Conservation (phyloP, 139 green algal species). For the Chlamydomonas incerta region DNA sequence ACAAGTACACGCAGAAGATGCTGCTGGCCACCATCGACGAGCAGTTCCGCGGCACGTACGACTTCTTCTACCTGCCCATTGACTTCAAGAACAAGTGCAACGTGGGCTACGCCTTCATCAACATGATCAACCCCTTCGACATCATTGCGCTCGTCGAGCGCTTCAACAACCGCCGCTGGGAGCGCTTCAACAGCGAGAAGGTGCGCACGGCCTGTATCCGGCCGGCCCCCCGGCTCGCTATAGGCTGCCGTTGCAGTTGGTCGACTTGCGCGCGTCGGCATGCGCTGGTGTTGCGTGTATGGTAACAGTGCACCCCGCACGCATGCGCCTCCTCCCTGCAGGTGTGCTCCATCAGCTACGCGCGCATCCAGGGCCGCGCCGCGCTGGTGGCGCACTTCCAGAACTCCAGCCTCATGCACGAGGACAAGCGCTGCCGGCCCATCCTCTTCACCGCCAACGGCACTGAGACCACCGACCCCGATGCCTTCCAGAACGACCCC, state of each 20-base stretch:
- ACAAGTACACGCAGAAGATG: slow-evolving; percentile 99
- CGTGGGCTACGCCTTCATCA: slow-evolving; percentile 99
- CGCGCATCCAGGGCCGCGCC: slow-evolving; percentile 92
- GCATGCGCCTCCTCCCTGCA: too few species aligned
- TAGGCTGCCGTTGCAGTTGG: too few species aligned
- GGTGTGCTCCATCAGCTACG: slow-evolving; percentile 94
- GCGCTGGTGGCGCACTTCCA: slow-evolving; percentile 95
- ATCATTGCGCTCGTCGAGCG: slow-evolving; percentile 89
- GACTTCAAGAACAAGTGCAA: slow-evolving; percentile 99
- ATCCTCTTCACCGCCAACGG: slow-evolving; percentile 87
- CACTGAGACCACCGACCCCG: slow-evolving; percentile 25
- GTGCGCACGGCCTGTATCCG: too few species aligned
- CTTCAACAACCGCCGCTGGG: slow-evolving; percentile 95
- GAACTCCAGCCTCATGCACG: slow-evolving; percentile 97
- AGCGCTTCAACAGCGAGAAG: slow-evolving; percentile 98
- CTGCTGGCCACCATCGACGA: slow-evolving; percentile 95
- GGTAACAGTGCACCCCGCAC: too few species aligned
- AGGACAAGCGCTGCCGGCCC: slow-evolving; percentile 98
- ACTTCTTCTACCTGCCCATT: slow-evolving; percentile 95
- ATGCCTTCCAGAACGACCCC: slow-evolving; percentile 35
- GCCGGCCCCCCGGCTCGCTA: too few species aligned
- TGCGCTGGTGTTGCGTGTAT: too few species aligned
- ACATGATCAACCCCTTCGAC: slow-evolving; percentile 82
- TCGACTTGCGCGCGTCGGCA: too few species aligned
- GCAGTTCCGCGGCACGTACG: slow-evolving; percentile 87